Conservation (phyloP, 73 alveolate species). For the Paramecium bursaria region DNA sequence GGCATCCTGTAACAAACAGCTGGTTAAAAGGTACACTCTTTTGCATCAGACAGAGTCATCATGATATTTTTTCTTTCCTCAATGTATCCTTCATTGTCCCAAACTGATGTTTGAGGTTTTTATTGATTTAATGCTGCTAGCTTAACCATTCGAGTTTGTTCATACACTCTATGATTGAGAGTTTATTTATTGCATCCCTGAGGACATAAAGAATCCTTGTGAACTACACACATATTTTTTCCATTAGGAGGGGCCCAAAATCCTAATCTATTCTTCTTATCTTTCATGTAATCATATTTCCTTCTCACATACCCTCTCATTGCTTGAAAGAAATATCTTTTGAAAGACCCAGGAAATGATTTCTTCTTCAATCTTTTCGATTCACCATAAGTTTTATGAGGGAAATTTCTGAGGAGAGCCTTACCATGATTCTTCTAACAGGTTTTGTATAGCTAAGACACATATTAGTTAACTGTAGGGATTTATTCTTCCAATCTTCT, state of each 20-base stretch:
- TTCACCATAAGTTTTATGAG: slow-evolving; percentile 61
- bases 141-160: slow-evolving; percentile 56
- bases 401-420: slow-evolving; percentile 49
- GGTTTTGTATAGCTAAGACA: slow-evolving; percentile 42
- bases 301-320: slow-evolving; percentile 64
- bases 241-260: slow-evolving; percentile 70
- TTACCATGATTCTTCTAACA: slow-evolving; percentile 6
- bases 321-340: slow-evolving; percentile 78
- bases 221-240: slow-evolving; percentile 55
- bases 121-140: slow-evolving; percentile 21
- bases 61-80: slow-evolving; percentile 80
- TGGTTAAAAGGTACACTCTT: slow-evolving; percentile 97
- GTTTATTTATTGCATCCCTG: slow-evolving; percentile 1
- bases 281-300: slow-evolving; percentile 59
- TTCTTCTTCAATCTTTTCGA: slow-evolving; percentile 68
- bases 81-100: slow-evolving; percentile 75
- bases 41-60: slow-evolving; percentile 92
- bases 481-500: slow-evolving; percentile 73
- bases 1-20: slow-evolving; percentile 79
- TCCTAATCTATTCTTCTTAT: slow-evolving; percentile 55
- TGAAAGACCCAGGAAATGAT: slow-evolving; percentile 78
- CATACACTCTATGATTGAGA: slow-evolving; percentile 37
- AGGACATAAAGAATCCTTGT: slow-evolving; percentile 50
- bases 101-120: slow-evolving; percentile 55
- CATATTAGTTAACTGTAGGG: slow-evolving; percentile 62